Evolutionary conservation across 1,284 basidiomycete genomes (phyloP), one percentile per base, ranked within the genome.

Genomic region (Mycosarcoma maydis): DNA sequence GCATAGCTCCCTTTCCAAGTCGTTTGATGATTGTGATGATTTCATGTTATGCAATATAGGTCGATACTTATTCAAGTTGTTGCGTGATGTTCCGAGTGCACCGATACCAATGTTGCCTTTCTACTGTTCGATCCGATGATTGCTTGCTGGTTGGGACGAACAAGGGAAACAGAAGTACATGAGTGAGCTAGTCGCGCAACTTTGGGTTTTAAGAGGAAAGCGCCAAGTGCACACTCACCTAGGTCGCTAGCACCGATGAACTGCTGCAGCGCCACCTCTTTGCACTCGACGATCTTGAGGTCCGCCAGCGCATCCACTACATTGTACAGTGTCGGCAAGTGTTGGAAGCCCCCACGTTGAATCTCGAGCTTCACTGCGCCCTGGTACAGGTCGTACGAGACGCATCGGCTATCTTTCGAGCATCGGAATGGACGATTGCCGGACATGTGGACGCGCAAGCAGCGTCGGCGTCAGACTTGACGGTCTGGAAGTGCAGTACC

Each of bases 231-330:
- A n/a, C 32, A 49, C 37, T 19, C 20, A 30, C 37, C 47, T 11
- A 30, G 27, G 40, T 41, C 47, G 14, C 36, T 32, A 4, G 37
- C 47, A 23, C 37, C 47, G n/a, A 30, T 37, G 47, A 49, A 49
- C 10, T 39, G n/a, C n/a, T 49, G 47, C 27, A 32, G 9, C 7
- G 36, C 47, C 14, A 40, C 37, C 30, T 49, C 27, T 10, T 19
- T 32, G 22, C 36, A 49, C 27, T 10, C 37, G 6, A 7, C 13
- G n/a, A 41, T 17, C 29, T 41, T 41, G 27, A 49, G 26, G 17
- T 8, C 27, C 3, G 47, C 47, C n/a, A 49, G 11, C 13, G 19
- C 30, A 34, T 45, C 43, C 2, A 33, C 43, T 5, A 39, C 27
- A 20, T 37, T 39, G 23, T 27, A 29, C 45, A 47, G 34, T 34